These are phyloP conservation scores for Coix lacrymajobi DNA, from an alignment of 176 grass and related monocot genomes.

Conservation along the genomic window DNA sequence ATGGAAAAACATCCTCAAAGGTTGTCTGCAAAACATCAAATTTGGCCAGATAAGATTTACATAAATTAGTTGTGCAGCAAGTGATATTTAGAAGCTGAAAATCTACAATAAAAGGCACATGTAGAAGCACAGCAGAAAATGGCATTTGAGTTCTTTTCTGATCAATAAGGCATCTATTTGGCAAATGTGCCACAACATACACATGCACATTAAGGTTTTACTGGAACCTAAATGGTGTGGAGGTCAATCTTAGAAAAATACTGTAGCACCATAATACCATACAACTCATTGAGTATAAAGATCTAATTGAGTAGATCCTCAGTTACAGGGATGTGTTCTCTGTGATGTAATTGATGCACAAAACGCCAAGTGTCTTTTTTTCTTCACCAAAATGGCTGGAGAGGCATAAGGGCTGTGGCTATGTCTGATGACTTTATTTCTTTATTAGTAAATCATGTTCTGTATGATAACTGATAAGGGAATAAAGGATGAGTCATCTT, in stretches of 20 bases:
- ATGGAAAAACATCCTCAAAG: slow-evolving; percentile 97
- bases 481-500: neutral
- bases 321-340: no score
- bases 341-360: neutral
- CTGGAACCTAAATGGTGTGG: neutral
- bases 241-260: neutral
- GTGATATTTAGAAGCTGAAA: neutral
- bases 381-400: neutral
- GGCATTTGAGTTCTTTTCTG: neutral
- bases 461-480: neutral
- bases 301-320: no score
- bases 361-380: neutral
- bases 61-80: neutral
- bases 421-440: neutral
- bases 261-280: neutral
- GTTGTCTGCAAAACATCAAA: slow-evolving; percentile 55
- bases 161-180: neutral
- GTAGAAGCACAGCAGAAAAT: neutral
- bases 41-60: slow-evolving; percentile 5
- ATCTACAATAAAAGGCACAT: neutral
- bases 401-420: neutral
- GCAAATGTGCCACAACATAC: neutral
- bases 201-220: neutral
- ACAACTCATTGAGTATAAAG: no score
- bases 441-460: neutral